phyloP scores from a whole-genome alignment of 768 basidiomycete genomes.

The Cyclocybe aegerita region DNA sequence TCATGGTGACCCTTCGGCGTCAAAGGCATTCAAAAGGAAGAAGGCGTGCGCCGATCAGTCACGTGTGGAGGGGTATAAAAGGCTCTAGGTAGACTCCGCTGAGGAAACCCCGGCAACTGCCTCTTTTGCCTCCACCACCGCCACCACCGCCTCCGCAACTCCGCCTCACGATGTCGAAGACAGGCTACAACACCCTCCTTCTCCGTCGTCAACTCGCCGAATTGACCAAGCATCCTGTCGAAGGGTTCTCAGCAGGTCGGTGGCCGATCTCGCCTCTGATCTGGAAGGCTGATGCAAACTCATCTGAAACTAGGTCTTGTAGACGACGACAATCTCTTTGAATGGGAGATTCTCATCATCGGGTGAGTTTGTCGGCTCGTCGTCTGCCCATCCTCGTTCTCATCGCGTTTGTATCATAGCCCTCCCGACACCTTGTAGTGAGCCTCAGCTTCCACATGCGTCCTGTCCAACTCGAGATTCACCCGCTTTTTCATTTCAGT shows the following conservation, averaged over 20 bases:
- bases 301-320: slow-evolving; percentile 67
- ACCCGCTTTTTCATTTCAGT: slow-evolving; percentile 39
- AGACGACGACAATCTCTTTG: slow-evolving; percentile 91
- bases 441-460: slow-evolving; percentile 18
- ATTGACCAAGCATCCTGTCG: slow-evolving; percentile 89
- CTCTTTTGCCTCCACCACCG: slow-evolving; percentile 22
- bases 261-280: slow-evolving; percentile 23
- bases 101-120: slow-evolving; percentile 3
- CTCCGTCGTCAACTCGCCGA: slow-evolving; percentile 80
- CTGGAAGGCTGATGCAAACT: slow-evolving; percentile 19
- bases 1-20: background rate
- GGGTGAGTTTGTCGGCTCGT: slow-evolving; percentile 52
- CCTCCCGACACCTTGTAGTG: slow-evolving; percentile 94
- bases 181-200: slow-evolving; percentile 55
- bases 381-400: background rate
- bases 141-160: slow-evolving; percentile 12
- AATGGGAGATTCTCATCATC: slow-evolving; percentile 96
- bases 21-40: background rate
- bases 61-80: slow-evolving; percentile 18
- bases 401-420: slow-evolving; percentile 35
- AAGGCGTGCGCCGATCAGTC: slow-evolving; percentile 4
- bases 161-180: slow-evolving; percentile 40
- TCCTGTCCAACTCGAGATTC: background rate
- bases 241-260: slow-evolving; percentile 94
- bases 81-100: background rate